These are phyloP conservation scores for Glebionis coronaria DNA, from an alignment of 129 eudicot genomes.

Conservation along the genomic window DNA sequence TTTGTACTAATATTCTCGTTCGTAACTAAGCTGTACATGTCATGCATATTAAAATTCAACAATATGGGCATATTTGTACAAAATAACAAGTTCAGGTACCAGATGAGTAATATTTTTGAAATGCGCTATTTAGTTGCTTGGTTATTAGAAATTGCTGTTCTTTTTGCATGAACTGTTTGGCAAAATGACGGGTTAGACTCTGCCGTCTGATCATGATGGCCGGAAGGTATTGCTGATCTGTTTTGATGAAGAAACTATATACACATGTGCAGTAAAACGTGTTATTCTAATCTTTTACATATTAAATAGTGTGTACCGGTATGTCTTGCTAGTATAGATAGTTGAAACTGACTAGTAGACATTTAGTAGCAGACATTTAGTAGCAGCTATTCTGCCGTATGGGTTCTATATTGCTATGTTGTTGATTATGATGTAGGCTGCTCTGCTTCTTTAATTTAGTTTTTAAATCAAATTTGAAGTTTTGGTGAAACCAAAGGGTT, in stretches of 20 bases:
- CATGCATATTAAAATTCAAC: too few relatives aligned
- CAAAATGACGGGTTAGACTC: too few relatives aligned
- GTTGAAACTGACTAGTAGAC: constrained; percentile 3
- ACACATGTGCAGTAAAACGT: not conserved
- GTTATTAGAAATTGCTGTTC: constrained; percentile 4
- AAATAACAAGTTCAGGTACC: too few relatives aligned
- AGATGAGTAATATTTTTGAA: not conserved
- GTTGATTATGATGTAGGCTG: not conserved
- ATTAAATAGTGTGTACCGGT: not conserved
- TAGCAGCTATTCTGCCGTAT: not conserved
- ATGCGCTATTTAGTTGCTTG: constrained; percentile 10
- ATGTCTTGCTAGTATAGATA: not conserved
- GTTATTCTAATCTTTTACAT: not conserved
- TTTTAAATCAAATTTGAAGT: not conserved
- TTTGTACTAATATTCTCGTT: too few relatives aligned
- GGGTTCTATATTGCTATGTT: not conserved
- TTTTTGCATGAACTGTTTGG: not conserved
- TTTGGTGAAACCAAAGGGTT: constrained; percentile 11
- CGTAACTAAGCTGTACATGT: too few relatives aligned
- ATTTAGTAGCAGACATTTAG: not conserved
- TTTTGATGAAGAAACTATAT: constrained; percentile 10
- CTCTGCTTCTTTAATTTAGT: constrained; percentile 8
- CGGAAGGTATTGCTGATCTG: not conserved
- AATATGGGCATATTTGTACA: too few relatives aligned
- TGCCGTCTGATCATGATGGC: too few relatives aligned